Conservation (phyloP, 805 yeast genomes). For the Yarrowia sp. region DNA sequence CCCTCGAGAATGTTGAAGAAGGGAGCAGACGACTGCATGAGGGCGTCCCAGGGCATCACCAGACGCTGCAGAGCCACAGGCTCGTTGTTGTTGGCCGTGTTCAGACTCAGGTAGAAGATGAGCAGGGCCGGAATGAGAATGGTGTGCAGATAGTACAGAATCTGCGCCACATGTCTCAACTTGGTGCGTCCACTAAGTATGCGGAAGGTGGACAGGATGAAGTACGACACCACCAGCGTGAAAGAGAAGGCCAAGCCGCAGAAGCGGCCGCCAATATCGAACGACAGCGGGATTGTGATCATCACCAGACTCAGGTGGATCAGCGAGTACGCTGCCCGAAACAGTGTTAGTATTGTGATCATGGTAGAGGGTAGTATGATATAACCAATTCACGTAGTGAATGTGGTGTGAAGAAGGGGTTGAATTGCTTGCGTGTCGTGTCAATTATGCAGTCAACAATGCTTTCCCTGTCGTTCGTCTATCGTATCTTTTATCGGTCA, state of each 20-base stretch:
- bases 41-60: constrained; percentile 71
- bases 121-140: constrained; percentile 80
- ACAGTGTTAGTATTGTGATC: constrained; percentile 32
- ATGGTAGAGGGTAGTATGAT: not conserved
- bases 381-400: no score
- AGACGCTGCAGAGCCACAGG: constrained; percentile 43
- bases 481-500: no score
- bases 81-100: constrained; percentile 18
- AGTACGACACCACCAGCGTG: constrained; percentile 74
- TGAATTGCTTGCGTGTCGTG: no score
- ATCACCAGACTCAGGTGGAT: constrained; percentile 73
- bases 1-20: constrained; percentile 91
- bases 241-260: constrained; percentile 88
- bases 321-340: constrained; percentile 40
- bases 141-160: constrained; percentile 80
- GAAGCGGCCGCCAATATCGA: constrained; percentile 88
- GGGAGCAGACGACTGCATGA: constrained; percentile 83
- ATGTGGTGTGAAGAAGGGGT: no score
- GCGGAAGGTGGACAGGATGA: constrained; percentile 74
- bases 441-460: no score
- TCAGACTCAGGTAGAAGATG: constrained; percentile 56
- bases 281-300: constrained; percentile 87
- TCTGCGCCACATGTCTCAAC: constrained; percentile 49
- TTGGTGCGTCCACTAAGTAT: constrained; percentile 56
- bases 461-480: no score